Evolutionary conservation across 225 moss, liverwort and hornwort genomes (phyloP).

Genomic region (Climacium dendroides): DNA sequence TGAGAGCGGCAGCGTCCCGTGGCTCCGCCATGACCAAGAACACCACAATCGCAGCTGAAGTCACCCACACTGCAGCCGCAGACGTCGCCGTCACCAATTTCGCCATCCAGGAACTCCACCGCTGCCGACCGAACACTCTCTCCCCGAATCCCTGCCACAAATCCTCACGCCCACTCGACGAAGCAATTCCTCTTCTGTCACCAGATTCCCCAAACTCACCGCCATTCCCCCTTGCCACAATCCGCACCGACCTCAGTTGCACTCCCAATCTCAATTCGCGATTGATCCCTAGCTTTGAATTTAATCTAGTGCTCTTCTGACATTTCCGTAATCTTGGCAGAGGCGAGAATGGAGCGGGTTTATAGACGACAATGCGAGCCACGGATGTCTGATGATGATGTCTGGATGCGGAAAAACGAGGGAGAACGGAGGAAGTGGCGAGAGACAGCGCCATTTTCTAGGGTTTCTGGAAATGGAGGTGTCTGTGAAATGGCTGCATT

Average conservation of each 20-base stretch:
- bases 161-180: neutral
- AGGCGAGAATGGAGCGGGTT: neutral
- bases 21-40: conserved; percentile 43
- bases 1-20: conserved; percentile 44
- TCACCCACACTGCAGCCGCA: conserved; percentile 36
- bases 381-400: neutral
- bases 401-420: neutral
- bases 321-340: neutral
- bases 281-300: neutral
- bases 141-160: neutral
- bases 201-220: neutral
- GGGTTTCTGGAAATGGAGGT: neutral
- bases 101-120: conserved; percentile 4
- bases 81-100: conserved; percentile 29
- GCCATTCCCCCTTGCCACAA: neutral
- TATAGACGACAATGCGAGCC: neutral
- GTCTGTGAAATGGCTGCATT: neutral
- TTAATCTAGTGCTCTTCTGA: neutral
- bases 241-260: neutral
- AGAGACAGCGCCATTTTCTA: neutral
- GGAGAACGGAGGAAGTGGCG: neutral
- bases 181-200: neutral
- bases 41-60: conserved; percentile 58
- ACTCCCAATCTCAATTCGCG: neutral
- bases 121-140: neutral